These are phyloP conservation scores for Tricholomella constricta DNA, from an alignment of 768 basidiomycete genomes.

Conservation along the genomic window DNA sequence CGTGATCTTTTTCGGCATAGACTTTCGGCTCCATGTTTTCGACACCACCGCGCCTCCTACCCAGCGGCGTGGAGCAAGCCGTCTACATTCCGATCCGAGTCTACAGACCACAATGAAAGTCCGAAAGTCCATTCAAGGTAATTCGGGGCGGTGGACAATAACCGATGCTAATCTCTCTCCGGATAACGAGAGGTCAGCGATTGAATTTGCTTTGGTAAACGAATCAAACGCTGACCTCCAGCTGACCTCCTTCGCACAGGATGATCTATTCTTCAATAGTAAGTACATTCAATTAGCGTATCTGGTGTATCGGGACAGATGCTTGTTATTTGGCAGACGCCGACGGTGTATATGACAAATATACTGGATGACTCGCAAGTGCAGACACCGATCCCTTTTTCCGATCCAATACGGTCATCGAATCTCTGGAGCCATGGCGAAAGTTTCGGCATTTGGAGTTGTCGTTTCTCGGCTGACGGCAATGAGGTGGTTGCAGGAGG, in stretches of 20 bases:
- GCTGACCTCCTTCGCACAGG: too few species aligned
- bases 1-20: conserved; percentile 35
- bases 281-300: conserved; percentile 22
- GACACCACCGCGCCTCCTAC: conserved; percentile 60
- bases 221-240: background rate
- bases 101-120: conserved; percentile 48
- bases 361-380: conserved; percentile 60
- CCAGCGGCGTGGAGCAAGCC: conserved; percentile 15
- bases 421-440: conserved; percentile 44
- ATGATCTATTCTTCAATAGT: conserved; percentile 94
- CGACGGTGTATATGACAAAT: conserved; percentile 74
- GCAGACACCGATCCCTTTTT: conserved; percentile 65
- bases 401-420: conserved; percentile 44
- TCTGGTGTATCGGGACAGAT: background rate
- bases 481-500: conserved; percentile 95
- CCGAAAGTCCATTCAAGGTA: conserved; percentile 70
- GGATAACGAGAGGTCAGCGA: conserved; percentile 75
- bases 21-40: conserved; percentile 89
- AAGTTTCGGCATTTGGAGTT: conserved; percentile 84
- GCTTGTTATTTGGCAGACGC: conserved; percentile 48
- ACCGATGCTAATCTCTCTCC: conserved; percentile 92
- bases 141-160: conserved; percentile 86
- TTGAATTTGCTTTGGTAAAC: background rate
- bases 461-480: conserved; percentile 94
- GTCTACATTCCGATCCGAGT: conserved; percentile 21